These are phyloP conservation scores for Isabelozyma heimii DNA, from an alignment of 805 yeast species.

Conservation along the genomic window DNA sequence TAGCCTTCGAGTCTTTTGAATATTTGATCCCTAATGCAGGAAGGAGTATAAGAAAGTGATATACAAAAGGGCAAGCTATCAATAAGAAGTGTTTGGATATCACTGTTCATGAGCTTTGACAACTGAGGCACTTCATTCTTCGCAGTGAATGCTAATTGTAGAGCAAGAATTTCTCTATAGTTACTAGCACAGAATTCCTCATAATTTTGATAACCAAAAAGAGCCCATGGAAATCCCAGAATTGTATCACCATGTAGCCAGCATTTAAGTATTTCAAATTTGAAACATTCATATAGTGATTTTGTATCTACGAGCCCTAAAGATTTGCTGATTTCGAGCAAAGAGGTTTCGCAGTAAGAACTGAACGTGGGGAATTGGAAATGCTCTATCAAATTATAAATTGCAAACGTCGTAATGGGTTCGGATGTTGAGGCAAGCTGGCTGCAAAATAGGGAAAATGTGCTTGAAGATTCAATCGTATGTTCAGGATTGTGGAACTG, in stretches of 20 bases:
- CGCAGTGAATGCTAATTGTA: constrained; percentile 19
- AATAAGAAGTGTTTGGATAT: constrained; percentile 15
- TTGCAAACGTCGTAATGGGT: constrained; percentile 26
- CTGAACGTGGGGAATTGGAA: constrained; percentile 26
- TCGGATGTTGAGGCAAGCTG: constrained; percentile 26
- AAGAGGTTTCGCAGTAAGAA: constrained; percentile 25
- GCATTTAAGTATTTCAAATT: constrained; percentile 35
- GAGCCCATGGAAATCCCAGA: constrained; percentile 37
- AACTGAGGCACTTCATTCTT: constrained; percentile 5
- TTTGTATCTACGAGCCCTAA: constrained; percentile 9
- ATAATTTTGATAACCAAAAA: constrained; percentile 34
- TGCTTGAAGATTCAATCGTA: constrained; percentile 35
- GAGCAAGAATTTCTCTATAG: constrained; percentile 37
- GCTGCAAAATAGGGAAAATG: constrained; percentile 36
- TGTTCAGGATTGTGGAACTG: constrained; percentile 34
- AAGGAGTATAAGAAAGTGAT: constrained; percentile 41
- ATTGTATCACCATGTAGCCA: constrained; percentile 31
- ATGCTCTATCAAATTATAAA: constrained; percentile 43
- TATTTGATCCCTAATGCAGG: constrained; percentile 35
- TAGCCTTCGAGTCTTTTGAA: constrained; percentile 12
- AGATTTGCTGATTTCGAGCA: constrained; percentile 18
- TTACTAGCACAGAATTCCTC: constrained; percentile 30
- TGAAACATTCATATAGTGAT: constrained; percentile 26
- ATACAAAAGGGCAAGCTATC: constrained; percentile 38
- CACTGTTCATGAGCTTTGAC: constrained; percentile 12